Percentiles rank a stretch among this genome's conserved stretches.
phyloP scores from a whole-genome alignment of 192 early-diverging fungal genomes.

The Gigaspora rosea region DNA sequence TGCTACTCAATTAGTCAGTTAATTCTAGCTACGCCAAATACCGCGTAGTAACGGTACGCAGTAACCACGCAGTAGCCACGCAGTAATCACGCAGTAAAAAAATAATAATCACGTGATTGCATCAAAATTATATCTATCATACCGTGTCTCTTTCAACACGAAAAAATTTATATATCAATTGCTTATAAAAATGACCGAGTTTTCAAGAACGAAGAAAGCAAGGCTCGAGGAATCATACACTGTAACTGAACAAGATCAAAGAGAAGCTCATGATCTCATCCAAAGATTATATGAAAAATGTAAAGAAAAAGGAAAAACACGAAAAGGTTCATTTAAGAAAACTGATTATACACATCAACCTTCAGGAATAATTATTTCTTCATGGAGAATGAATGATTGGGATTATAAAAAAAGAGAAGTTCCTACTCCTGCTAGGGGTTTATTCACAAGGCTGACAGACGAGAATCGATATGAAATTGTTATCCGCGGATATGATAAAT shows the following conservation, averaged over 20 bases:
- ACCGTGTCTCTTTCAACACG: too few species aligned
- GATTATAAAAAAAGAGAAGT: conserved; percentile 69
- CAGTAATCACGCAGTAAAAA: too few species aligned
- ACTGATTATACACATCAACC: neutral
- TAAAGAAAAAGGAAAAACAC: neutral
- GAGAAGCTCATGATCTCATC: neutral
- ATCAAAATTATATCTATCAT: too few species aligned
- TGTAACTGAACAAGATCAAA: neutral
- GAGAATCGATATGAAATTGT: conserved; percentile 57
- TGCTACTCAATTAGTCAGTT: too few species aligned
- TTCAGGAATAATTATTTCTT: conserved; percentile 28
- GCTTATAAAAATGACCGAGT: neutral
- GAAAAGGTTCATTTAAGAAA: neutral
- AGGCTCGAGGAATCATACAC: neutral
- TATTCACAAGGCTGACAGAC: conserved; percentile 63
- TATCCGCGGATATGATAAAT: conserved; percentile 96
- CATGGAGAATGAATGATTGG: conserved; percentile 71
- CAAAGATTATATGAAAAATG: neutral
- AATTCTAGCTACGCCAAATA: too few species aligned
- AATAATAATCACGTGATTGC: too few species aligned
- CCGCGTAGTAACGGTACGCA: too few species aligned
- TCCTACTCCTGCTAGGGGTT: conserved; percentile 78
- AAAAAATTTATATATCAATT: too few species aligned
- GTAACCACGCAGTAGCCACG: too few species aligned
- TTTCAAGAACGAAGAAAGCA: neutral